phyloP scores from a whole-genome alignment of 106 monocot genomes.

The Xerophyta viscosa region DNA sequence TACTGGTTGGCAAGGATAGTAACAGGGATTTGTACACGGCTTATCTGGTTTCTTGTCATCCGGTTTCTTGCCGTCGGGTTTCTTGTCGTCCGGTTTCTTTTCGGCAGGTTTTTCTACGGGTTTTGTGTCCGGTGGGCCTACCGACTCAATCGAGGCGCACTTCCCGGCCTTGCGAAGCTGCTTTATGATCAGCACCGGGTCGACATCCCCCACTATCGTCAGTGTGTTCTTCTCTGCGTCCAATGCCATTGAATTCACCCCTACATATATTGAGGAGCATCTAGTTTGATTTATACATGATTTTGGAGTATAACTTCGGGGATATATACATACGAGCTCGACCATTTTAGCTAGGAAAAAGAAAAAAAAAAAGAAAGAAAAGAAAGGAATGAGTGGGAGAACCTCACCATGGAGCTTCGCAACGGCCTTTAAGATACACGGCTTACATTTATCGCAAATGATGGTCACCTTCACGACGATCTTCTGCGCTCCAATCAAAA shows the following conservation, averaged over 20 bases:
- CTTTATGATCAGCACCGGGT: background rate
- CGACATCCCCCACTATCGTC: constrained; percentile 2
- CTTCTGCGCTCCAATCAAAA: constrained; percentile 1
- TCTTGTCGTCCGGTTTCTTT: background rate
- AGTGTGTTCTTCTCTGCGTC: constrained; percentile 2
- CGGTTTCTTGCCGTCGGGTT: background rate
- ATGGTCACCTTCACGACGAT: constrained; percentile 8
- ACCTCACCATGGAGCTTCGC: background rate
- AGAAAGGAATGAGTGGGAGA: background rate
- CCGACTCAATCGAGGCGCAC: background rate
- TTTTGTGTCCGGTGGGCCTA: no score
- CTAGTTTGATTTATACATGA: no score
- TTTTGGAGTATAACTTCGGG: no score
- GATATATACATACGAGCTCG: no score
- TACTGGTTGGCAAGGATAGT: background rate
- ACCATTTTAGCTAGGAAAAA: no score
- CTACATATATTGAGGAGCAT: background rate
- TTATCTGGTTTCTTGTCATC: background rate
- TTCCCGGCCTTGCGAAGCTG: background rate
- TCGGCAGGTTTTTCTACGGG: background rate
- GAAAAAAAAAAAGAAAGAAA: no score
- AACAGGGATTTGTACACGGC: background rate
- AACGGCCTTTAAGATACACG: background rate
- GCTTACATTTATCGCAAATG: constrained; percentile 1
- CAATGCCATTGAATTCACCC: background rate